phyloP scores from a whole-genome alignment of 2,329 filamentous ascomycete species.

The Sclerotinia trifoliorum region DNA sequence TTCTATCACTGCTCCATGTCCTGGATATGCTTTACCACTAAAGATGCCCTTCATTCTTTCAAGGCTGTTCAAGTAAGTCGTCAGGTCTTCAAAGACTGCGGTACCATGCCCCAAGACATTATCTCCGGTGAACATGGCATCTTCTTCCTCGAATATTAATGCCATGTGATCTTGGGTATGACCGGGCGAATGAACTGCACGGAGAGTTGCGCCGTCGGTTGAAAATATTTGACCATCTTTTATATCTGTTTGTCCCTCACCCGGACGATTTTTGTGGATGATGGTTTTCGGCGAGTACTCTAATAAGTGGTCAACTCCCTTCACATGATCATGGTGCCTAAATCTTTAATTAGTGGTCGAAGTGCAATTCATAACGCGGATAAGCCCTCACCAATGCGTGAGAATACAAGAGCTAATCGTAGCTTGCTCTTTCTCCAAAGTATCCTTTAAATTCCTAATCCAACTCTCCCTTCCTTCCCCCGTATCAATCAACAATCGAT shows the following conservation, averaged over 20 bases:
- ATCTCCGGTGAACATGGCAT: slow-evolving; percentile 85
- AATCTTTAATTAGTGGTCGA: neutral
- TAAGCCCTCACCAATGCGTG: slow-evolving; percentile 68
- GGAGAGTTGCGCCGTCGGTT: slow-evolving; percentile 63
- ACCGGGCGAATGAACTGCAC: slow-evolving; percentile 65
- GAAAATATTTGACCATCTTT: slow-evolving; percentile 53
- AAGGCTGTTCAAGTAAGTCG: slow-evolving; percentile 66
- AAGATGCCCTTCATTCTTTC: slow-evolving; percentile 67
- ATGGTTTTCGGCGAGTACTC: slow-evolving; percentile 59
- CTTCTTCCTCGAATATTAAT: slow-evolving; percentile 72
- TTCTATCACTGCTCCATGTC: slow-evolving; percentile 77
- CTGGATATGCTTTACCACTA: slow-evolving; percentile 74
- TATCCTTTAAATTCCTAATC: slow-evolving; percentile 62
- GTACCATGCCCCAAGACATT: slow-evolving; percentile 87
- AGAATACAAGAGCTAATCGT: slow-evolving; percentile 69
- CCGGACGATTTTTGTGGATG: slow-evolving; percentile 66
- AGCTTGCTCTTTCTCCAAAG: slow-evolving; percentile 66
- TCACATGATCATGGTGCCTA: slow-evolving; percentile 74
- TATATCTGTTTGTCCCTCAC: slow-evolving; percentile 53
- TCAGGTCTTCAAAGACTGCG: slow-evolving; percentile 77
- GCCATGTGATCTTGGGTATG: slow-evolving; percentile 83
- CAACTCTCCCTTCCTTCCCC: slow-evolving; percentile 74
- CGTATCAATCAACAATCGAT: slow-evolving; percentile 83
- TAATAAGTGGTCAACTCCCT: slow-evolving; percentile 70
- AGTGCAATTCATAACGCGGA: neutral